Evolutionary conservation across 2,329 filamentous ascomycete species (phyloP), one percentile per base, ranked within the genome.

Genomic region (Colletotrichum tropicicola): DNA sequence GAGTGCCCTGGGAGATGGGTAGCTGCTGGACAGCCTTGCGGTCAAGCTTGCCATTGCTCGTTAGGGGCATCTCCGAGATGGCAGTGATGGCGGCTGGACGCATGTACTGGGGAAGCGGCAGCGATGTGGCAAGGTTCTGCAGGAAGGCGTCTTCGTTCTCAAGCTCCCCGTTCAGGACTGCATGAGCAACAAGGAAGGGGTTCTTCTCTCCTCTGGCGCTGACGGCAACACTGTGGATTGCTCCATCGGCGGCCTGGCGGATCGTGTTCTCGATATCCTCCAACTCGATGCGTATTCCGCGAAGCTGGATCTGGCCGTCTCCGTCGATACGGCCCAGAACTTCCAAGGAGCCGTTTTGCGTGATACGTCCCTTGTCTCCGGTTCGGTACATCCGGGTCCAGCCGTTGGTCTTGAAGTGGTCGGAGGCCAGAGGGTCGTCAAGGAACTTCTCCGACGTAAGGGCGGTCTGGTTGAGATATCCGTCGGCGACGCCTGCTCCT

Each of bases 281-380:
- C 0, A 87, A 70, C 10, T 87, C 83, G 21, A 85, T 77, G 0
- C 81, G 76, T 7, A 80, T 51, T 0, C 82, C 82, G 3, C 75
- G 73, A 1, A 85, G 69, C 67, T 86, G 85, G 65, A 85, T 70
- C 47, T 82, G 77, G 1, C 76, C 78, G 52, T 84, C 80, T 5
- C 78, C 80, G 1, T 65, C 71, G 1, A 80, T 76, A 0, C 82
- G 77, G 1, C 79, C 79, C 7, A 74, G 54, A 30, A 78, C 17
- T 5, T n/a, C 17, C 0, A 57, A 41, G 12, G 39, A 32, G 17
- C 41, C 43, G 19, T 57, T 41, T 2, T 30, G 6, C 1, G 15
- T 21, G 27, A 47, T 45, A 4, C 17, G 25, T 2, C 53, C 53
- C 27, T 35, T 57, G 30, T 57, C 41, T 2, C 53, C 53, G 6